Conservation (phyloP, 2,329 filamentous ascomycete species). For the Fusarium robinianum region DNA sequence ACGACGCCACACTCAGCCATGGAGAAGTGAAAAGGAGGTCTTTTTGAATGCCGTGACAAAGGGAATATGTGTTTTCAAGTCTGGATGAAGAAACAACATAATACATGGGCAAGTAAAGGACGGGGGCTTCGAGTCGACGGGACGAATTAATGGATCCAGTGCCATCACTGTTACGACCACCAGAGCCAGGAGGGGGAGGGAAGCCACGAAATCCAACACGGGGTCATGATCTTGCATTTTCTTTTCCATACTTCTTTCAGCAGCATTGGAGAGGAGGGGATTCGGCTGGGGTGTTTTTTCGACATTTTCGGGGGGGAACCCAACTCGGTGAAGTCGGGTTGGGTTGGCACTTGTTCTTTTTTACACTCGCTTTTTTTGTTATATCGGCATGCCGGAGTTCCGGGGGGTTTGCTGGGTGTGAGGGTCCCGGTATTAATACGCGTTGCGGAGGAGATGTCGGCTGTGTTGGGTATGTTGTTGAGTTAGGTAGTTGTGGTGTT, state of each 20-base stretch:
- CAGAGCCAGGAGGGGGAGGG: slow-evolving; percentile 15
- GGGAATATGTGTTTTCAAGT: background rate
- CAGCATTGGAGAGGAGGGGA: slow-evolving; percentile 7
- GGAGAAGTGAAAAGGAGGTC: too few species aligned
- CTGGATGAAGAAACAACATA: slow-evolving; percentile 1
- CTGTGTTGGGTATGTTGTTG: too few species aligned
- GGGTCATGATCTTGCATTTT: slow-evolving; percentile 20
- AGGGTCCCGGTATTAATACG: too few species aligned
- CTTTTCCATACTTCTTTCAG: slow-evolving; percentile 7
- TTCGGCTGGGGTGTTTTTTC: too few species aligned
- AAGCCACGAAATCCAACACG: slow-evolving; percentile 10
- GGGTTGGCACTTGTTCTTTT: slow-evolving; percentile 16
- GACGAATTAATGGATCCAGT: slow-evolving; percentile 33
- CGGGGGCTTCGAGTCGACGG: slow-evolving; percentile 12
- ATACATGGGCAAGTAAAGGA: slow-evolving; percentile 4
- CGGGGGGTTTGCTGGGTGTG: slow-evolving; percentile 5
- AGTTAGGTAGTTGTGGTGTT: too few species aligned
- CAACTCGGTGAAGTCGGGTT: too few species aligned
- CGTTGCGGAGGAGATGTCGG: too few species aligned
- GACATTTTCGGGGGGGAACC: too few species aligned
- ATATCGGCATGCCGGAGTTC: slow-evolving; percentile 27
- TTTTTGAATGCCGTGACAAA: too few species aligned
- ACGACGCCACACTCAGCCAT: too few species aligned
- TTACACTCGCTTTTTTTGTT: slow-evolving; percentile 31
- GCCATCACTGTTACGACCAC: slow-evolving; percentile 29